Evolutionary conservation across 106 monocot genomes (phyloP).

Genomic region (Dioscorea alata): DNA sequence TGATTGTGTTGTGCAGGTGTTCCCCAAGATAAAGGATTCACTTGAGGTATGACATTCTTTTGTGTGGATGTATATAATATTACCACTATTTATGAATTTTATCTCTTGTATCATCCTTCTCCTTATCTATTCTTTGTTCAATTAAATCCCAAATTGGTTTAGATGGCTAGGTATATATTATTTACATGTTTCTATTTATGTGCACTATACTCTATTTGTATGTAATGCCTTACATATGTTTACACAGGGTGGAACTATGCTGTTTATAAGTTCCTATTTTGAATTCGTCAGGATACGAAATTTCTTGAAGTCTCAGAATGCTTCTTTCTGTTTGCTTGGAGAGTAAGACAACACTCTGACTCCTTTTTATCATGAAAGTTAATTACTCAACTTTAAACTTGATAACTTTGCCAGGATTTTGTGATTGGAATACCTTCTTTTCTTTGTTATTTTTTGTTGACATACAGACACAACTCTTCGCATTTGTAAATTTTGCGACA

Average conservation of each 20-base stretch:
- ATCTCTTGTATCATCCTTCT: too few relatives aligned
- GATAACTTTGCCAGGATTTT: background rate
- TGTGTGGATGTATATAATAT: background rate
- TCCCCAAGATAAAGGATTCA: slow-evolving; percentile 94
- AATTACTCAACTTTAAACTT: background rate
- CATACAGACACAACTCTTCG: background rate
- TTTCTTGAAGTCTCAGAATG: slow-evolving; percentile 82
- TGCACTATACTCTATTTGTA: background rate
- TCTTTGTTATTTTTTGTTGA: background rate
- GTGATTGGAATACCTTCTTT: background rate
- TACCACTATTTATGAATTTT: too few relatives aligned
- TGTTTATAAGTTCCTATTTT: slow-evolving; percentile 89
- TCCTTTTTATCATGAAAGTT: background rate
- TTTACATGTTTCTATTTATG: background rate
- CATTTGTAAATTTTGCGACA: too few relatives aligned
- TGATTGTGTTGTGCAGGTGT: slow-evolving; percentile 59
- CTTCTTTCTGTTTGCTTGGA: slow-evolving; percentile 89
- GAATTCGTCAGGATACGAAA: slow-evolving; percentile 83
- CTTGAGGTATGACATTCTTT: slow-evolving; percentile 52
- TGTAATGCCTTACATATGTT: slow-evolving; percentile 1
- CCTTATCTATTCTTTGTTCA: background rate
- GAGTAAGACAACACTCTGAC: slow-evolving; percentile 54
- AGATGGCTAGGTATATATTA: background rate
- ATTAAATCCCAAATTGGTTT: background rate
- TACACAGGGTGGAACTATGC: slow-evolving; percentile 78